Evolutionary conservation across 805 yeast species (phyloP).

Genomic region (Saccharomycopsis sp.): DNA sequence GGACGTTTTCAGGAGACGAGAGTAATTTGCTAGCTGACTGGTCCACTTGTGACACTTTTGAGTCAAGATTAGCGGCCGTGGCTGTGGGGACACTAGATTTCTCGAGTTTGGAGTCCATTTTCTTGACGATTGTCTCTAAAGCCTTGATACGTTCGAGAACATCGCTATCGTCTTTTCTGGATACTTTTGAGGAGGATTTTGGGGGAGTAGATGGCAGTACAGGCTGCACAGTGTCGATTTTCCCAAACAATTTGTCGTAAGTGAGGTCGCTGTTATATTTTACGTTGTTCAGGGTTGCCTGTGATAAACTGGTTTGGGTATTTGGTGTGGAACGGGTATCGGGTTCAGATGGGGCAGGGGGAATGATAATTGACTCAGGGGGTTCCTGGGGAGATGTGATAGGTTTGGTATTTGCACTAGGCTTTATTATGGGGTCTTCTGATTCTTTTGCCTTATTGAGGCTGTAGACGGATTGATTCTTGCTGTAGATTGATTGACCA

Average conservation of each 20-base stretch:
- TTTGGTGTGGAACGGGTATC: no score
- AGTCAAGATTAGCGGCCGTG: neutral
- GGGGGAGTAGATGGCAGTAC: neutral
- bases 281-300: neutral
- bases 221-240: neutral
- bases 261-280: neutral
- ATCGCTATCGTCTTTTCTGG: neutral
- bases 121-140: neutral
- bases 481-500: no score
- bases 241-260: conserved; percentile 1
- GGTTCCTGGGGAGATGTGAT: no score
- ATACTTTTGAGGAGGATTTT: neutral
- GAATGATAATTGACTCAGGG: neutral
- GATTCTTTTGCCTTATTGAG: no score
- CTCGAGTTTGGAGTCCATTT: neutral
- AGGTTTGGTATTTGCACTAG: no score
- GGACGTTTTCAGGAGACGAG: conserved; percentile 13
- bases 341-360: no score
- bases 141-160: neutral
- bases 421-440: no score
- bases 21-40: conserved; percentile 4
- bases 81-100: neutral
- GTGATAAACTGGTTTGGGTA: neutral
- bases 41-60: neutral
- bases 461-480: no score